Percentiles rank a stretch among this genome's conserved stretches.
These are phyloP conservation scores for Exophiala mesophila DNA, from an alignment of 2,329 filamentous ascomycete genomes.

Conservation along the genomic window DNA sequence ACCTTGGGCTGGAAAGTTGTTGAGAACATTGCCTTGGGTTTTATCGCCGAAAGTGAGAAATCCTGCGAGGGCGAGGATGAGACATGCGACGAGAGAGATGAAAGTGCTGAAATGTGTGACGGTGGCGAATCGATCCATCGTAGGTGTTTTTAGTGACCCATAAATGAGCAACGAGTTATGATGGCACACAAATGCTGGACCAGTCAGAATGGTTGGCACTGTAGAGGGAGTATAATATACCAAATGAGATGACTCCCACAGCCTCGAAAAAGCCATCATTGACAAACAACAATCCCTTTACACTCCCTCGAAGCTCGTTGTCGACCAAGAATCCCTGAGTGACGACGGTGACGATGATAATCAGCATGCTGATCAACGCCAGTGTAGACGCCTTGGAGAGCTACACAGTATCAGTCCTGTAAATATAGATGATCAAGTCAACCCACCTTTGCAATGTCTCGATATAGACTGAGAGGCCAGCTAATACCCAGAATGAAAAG, in stretches of 20 bases:
- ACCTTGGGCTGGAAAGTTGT: constrained; percentile 81
- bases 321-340: constrained; percentile 76
- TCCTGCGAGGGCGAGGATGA: constrained; percentile 79
- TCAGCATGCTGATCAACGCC: constrained; percentile 83
- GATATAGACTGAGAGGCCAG: constrained; percentile 85
- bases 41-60: constrained; percentile 90
- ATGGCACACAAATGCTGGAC: constrained; percentile 64
- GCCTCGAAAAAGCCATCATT: constrained; percentile 90
- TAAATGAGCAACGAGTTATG: constrained; percentile 98
- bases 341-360: constrained; percentile 84
- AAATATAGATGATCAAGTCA: too few species aligned
- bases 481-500: constrained; percentile 81
- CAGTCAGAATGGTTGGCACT: constrained; percentile 1
- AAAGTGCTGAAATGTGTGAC: constrained; percentile 92
- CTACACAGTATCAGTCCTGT: constrained; percentile 49
- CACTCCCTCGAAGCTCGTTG: constrained; percentile 63
- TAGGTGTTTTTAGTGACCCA: constrained; percentile 87
- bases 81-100: constrained; percentile 86
- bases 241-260: constrained; percentile 96
- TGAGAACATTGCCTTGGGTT: constrained; percentile 91
- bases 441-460: constrained; percentile 92
- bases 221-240: constrained; percentile 45
- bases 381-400: constrained; percentile 93
- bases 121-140: constrained; percentile 85
- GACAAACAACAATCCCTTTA: constrained; percentile 68